phyloP scores from a whole-genome alignment of 352 stramenopile genomes.

The Thraustochytrium striatum region DNA sequence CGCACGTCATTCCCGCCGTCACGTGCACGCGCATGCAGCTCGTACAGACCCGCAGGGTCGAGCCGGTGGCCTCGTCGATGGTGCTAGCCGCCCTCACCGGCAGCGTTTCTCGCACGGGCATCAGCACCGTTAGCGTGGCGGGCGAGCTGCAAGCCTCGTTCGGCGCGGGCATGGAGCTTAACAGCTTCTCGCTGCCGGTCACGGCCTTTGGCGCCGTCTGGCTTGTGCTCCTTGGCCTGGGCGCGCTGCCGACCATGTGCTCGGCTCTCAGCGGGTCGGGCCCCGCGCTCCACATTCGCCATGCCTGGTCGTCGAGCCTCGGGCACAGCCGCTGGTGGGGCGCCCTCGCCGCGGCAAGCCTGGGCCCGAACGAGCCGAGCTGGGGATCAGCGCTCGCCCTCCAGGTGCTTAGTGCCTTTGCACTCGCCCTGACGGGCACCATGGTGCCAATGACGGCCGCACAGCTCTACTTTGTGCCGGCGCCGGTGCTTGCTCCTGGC shows the following conservation, averaged over 20 bases:
- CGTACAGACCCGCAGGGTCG: slow-evolving; percentile 5
- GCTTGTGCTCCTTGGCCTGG: not conserved
- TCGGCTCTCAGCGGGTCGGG: not conserved
- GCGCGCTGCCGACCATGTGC: not conserved
- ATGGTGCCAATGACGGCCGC: not conserved
- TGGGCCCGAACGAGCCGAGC: too few species aligned
- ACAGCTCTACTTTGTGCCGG: too few species aligned
- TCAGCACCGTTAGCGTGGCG: not conserved
- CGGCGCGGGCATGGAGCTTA: not conserved
- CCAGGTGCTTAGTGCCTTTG: not conserved
- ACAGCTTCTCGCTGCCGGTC: slow-evolving; percentile 7
- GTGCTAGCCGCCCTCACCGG: not conserved
- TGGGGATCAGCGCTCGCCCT: not conserved
- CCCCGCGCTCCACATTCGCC: too few species aligned
- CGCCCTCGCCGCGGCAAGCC: too few species aligned
- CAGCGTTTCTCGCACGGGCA: not conserved
- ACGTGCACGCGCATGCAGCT: not conserved
- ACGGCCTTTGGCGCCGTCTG: not conserved
- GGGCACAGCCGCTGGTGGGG: too few species aligned
- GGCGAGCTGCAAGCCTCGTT: not conserved
- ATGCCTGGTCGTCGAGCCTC: too few species aligned
- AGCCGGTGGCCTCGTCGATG: slow-evolving; percentile 1
- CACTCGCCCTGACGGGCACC: not conserved
- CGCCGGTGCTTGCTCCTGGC: not conserved
- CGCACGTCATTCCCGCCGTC: slow-evolving; percentile 18